Base-by-base conservation (phyloP, 257 asterid genomes). In the Ocimum tenuiflorum region DNA sequence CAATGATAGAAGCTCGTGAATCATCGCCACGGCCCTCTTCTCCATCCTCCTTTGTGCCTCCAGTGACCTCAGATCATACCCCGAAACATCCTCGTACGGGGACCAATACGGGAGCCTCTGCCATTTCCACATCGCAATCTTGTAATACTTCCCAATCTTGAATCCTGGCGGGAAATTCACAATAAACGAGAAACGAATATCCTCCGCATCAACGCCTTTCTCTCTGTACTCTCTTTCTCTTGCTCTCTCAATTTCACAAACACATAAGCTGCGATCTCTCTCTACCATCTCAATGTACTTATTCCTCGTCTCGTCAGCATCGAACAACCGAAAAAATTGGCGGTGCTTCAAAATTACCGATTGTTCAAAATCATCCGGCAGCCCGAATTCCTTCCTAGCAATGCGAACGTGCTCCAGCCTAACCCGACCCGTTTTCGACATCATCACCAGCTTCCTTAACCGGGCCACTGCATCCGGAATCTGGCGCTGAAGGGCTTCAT, bases 61-160 rank as follows among this genome's bases (percentile, higher is more conserved):
- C 22, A 91, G 69, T 2, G 97, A 88, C 74, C 96, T 80, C 77
- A 88, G 69, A 69, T 91, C 97, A 39, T 86, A 88, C 49, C 91
- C 92, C 0, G 89, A 86, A 11, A 86, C 71, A 55, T 91, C 85
- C 75, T 88, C 97, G 46, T 88, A 88, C 0, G 97, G 97, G 3
- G 95, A 91, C 96, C 97, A 91, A 65, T 91, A 91, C 3, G 97
- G 97, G 72, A 88, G 62, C 81, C 96, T 85, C 82, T 91, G 96
- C 97, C 97, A 88, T 38, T 91, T 88, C 97, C 97, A 88, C 22
- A 91, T 82, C 0, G 95, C 96, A 38, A 86, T 91, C 81, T 79
- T 88, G 77, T 80, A 86, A 73, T 86, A 84, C 83, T 86, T 91
- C 8, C 96, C 95, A 29, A 85, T 83, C 86, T 85, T 91, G 47